Evolutionary conservation across 2,329 filamentous ascomycete genomes (phyloP).

Genomic region (Cercospora beticola): DNA sequence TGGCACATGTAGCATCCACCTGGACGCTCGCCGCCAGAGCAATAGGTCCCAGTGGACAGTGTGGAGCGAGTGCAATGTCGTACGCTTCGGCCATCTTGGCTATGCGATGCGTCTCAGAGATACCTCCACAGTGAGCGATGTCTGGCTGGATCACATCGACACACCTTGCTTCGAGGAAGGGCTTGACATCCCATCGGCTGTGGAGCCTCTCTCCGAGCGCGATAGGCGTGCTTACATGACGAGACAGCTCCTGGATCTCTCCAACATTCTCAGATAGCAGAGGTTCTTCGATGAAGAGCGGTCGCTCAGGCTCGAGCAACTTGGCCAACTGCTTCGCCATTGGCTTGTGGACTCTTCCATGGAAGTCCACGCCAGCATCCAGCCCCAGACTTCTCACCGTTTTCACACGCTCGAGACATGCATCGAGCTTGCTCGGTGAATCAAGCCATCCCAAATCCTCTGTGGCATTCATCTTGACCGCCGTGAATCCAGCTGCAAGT

Average conservation of each 20-base stretch:
- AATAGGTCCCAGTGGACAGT: constrained; percentile 71
- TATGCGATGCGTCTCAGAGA: constrained; percentile 68
- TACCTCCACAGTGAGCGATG: constrained; percentile 66
- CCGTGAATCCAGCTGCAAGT: constrained; percentile 61
- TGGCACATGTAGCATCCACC: constrained; percentile 60
- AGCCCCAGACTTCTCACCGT: constrained; percentile 68
- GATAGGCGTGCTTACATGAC: constrained; percentile 62
- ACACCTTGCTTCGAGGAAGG: constrained; percentile 66
- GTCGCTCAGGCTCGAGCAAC: constrained; percentile 64
- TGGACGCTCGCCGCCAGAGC: constrained; percentile 72
- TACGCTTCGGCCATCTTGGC: constrained; percentile 71
- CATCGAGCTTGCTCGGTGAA: constrained; percentile 63
- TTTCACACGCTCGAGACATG: constrained; percentile 65
- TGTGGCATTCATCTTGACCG: constrained; percentile 78
- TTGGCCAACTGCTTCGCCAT: constrained; percentile 76
- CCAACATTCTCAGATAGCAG: constrained; percentile 68
- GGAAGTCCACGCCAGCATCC: constrained; percentile 74
- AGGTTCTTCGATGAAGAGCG: constrained; percentile 74
- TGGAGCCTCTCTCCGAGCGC: constrained; percentile 72
- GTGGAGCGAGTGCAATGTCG: constrained; percentile 66
- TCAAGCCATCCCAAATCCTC: constrained; percentile 75
- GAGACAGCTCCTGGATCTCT: constrained; percentile 61
- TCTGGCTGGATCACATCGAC: constrained; percentile 74
- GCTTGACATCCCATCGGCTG: constrained; percentile 71
- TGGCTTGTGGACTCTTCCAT: constrained; percentile 72